Conservation (phyloP, 2,329 filamentous ascomycete genomes). For the Aspergillus fumigatus region DNA sequence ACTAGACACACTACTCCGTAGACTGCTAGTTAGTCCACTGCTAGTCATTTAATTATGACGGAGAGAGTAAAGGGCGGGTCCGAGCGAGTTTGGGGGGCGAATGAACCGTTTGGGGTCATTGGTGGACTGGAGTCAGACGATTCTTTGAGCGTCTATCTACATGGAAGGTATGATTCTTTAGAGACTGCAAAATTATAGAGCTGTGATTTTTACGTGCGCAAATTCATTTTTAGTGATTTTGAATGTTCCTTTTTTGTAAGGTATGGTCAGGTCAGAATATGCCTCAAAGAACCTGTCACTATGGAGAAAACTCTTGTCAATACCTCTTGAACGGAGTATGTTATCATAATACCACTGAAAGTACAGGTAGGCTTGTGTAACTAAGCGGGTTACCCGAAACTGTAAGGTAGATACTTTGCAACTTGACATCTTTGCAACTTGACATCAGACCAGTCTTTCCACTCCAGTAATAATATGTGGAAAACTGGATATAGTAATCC, state of each 20-base stretch:
- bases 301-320: not conserved
- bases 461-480: not conserved
- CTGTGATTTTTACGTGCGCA: not conserved
- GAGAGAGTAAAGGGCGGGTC: conserved; percentile 8
- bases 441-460: not conserved
- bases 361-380: not conserved
- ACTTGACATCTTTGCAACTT: too few species aligned
- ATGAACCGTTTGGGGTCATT: conserved; percentile 2
- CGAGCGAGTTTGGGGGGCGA: conserved; percentile 9
- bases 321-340: not conserved
- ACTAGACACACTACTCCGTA: not conserved
- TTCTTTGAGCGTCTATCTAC: not conserved
- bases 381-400: not conserved
- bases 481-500: not conserved
- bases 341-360: not conserved
- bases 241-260: not conserved
- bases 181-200: not conserved
- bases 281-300: not conserved
- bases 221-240: not conserved
- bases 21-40: not conserved
- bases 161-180: not conserved
- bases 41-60: conserved; percentile 9
- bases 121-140: not conserved
- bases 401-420: too few species aligned
- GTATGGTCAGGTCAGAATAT: too few species aligned